A percentile compares a stretch with the other conserved stretches of the same genome.
Conservation (phyloP, 148 eudicot species). For the Chenopodium quinoa region DNA sequence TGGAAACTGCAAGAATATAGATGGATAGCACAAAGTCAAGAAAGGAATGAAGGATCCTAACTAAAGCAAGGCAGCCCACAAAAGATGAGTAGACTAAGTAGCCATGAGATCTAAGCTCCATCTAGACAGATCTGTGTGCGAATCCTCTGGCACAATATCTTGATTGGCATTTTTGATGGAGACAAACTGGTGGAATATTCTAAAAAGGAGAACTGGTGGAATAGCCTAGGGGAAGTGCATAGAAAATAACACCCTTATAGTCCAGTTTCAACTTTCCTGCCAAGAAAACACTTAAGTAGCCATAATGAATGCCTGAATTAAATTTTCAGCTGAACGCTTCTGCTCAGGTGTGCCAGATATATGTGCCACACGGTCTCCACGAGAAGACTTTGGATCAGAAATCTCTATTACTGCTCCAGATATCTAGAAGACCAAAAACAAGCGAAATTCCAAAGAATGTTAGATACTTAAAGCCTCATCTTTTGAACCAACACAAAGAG, state of each 20-base stretch:
- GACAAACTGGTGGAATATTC: slow-evolving; percentile 20
- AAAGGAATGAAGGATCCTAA: slow-evolving; percentile 40
- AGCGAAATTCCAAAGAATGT: slow-evolving; percentile 14
- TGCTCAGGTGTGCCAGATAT: slow-evolving; percentile 88
- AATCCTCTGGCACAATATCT: slow-evolving; percentile 23
- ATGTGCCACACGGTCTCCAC: slow-evolving; percentile 79
- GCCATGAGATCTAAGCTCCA: slow-evolving; percentile 35
- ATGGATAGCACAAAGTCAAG: slow-evolving; percentile 8
- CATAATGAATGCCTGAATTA: slow-evolving; percentile 91
- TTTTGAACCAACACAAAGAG: neutral
- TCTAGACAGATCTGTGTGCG: slow-evolving; percentile 15
- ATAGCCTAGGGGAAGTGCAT: slow-evolving; percentile 38
- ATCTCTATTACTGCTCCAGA: slow-evolving; percentile 89
- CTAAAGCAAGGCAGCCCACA: slow-evolving; percentile 23
- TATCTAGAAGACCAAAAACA: slow-evolving; percentile 45
- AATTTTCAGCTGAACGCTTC: slow-evolving; percentile 85
- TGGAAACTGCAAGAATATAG: slow-evolving; percentile 26
- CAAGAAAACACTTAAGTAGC: slow-evolving; percentile 46
- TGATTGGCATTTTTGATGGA: slow-evolving; percentile 23
- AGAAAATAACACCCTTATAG: slow-evolving; percentile 30
- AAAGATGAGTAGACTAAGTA: slow-evolving; percentile 29
- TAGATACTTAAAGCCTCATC: neutral
- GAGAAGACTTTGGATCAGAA: slow-evolving; percentile 67
- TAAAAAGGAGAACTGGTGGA: slow-evolving; percentile 25
- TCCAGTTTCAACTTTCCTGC: slow-evolving; percentile 36